Evolutionary conservation across 2,329 filamentous ascomycete species (phyloP).

Genomic region (Microcyclospora tardicrescens): DNA sequence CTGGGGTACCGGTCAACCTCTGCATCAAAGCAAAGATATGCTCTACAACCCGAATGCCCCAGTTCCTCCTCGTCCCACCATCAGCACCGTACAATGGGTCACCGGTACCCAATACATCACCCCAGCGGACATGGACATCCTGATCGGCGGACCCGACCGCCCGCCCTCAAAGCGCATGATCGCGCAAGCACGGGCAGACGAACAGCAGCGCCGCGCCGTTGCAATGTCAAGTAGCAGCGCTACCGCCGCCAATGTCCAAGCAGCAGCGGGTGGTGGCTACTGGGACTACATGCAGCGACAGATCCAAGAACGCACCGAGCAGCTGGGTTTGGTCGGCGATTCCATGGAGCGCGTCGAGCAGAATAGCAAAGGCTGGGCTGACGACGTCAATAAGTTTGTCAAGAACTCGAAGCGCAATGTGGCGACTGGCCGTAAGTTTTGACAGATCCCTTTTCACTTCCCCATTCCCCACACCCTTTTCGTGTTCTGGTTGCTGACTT

Average conservation of each 20-base stretch:
- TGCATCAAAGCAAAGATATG: constrained; percentile 49
- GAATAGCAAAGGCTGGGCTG: constrained; percentile 69
- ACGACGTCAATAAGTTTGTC: constrained; percentile 80
- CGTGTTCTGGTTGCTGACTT: too few species aligned
- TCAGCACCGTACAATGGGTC: constrained; percentile 93
- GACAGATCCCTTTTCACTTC: too few species aligned
- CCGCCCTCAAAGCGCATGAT: constrained; percentile 83
- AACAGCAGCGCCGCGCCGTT: constrained; percentile 40
- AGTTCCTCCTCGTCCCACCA: constrained; percentile 73
- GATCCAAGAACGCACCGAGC: constrained; percentile 82
- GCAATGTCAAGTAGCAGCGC: constrained; percentile 25
- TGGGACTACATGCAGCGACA: constrained; percentile 74
- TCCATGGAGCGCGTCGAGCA: constrained; percentile 71
- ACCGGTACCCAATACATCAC: constrained; percentile 86
- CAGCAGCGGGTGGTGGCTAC: constrained; percentile 33
- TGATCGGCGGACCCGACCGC: constrained; percentile 79
- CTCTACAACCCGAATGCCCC: constrained; percentile 65
- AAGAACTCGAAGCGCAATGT: constrained; percentile 77
- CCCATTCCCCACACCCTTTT: too few species aligned
- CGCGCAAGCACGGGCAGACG: constrained; percentile 63
- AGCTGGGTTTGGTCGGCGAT: constrained; percentile 69
- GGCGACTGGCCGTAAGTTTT: constrained; percentile 46
- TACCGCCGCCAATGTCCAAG: constrained; percentile 6
- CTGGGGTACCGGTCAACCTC: constrained; percentile 60
- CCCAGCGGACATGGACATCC: constrained; percentile 71